Base-by-base conservation (phyloP, 139 green algal genomes). In the Protoeuglena noctilucae region DNA sequence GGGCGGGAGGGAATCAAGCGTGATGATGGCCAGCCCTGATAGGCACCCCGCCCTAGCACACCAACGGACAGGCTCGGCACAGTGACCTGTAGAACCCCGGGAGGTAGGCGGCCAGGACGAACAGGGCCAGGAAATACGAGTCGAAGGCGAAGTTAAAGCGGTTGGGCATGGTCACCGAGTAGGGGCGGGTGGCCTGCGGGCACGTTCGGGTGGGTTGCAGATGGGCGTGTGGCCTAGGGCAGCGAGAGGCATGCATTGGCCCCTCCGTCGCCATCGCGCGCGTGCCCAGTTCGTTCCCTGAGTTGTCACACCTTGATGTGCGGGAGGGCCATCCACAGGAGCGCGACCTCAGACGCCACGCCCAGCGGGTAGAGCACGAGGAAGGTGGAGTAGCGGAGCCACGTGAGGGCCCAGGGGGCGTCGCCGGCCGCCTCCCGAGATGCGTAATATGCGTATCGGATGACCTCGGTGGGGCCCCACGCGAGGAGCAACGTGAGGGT, bases 281-380 rank as follows among this genome's bases (percentile, higher is more conserved):
- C 18, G 40, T 48, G 18, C 40, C 40, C 40, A 18, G 40, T 48
- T n/a, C n/a, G n/a, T n/a, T n/a, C n/a, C n/a, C n/a, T n/a, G n/a
- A n/a, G n/a, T n/a, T n/a, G n/a, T n/a, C 26, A 18, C 21, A 52
- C 45, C 34, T 60, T 57, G 58, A 92, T 81, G 53, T 60, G 49
- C 0, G 75, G 76, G 48, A 86, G 40, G 1, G 83, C 85, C 22
- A 88, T 69, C 30, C 48, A 74, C 7, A 78, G 80, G 74, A 93
- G 85, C 6, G 73, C 71, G 46, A 95, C 66, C 71, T 96, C 88
- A 22, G 55, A 78, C 26, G 64, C 63, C 21, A 94, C 86, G 0
- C 84, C 88, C 39, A 96, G 48, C 1, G 88, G 88, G 64, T 96
- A 96, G 39, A 96, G 71, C 23, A 84, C 54, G 17, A 96, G 76